Evolutionary conservation across 108 stramenopile species (phyloP).

Genomic region (Nitzschia sp.): DNA sequence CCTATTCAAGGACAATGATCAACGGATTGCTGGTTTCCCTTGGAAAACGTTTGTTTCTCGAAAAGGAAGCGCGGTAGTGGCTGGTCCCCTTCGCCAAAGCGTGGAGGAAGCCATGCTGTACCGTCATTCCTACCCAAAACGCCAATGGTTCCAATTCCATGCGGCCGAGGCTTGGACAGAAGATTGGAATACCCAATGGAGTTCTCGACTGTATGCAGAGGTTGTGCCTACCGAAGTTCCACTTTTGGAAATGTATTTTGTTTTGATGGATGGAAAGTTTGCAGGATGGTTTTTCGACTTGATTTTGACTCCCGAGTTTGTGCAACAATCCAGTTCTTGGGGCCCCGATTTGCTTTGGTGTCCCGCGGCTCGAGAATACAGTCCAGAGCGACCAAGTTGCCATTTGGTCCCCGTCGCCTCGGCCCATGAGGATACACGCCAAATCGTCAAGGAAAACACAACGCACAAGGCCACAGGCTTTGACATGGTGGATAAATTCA

Average conservation of each 20-base stretch:
- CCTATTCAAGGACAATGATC: conserved; percentile 20
- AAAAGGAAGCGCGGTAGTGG: conserved; percentile 5
- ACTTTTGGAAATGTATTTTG: conserved; percentile 29
- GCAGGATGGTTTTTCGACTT: conserved; percentile 21
- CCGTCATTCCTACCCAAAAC: conserved; percentile 16
- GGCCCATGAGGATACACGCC: conserved; percentile 16
- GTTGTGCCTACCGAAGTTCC: conserved; percentile 18
- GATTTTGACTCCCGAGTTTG: conserved; percentile 13
- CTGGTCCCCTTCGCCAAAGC: conserved; percentile 15
- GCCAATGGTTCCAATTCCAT: conserved; percentile 24
- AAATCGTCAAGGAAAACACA: conserved; percentile 15
- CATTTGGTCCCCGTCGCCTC: conserved; percentile 14
- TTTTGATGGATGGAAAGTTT: conserved; percentile 33
- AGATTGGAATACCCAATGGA: conserved; percentile 23
- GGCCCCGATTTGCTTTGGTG: conserved; percentile 22
- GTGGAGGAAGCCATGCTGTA: conserved; percentile 10
- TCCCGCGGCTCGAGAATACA: conserved; percentile 8
- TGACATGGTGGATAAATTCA: conserved; percentile 15
- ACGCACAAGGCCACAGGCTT: conserved; percentile 11
- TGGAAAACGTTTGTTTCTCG: conserved; percentile 13
- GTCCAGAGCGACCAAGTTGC: conserved; percentile 10
- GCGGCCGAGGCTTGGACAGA: conserved; percentile 21
- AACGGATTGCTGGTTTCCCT: conserved; percentile 15
- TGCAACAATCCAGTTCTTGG: conserved; percentile 16
- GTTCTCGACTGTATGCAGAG: conserved; percentile 9